Conservation (phyloP, 1,139 yeast species). For the Candida tetrigidarum region DNA sequence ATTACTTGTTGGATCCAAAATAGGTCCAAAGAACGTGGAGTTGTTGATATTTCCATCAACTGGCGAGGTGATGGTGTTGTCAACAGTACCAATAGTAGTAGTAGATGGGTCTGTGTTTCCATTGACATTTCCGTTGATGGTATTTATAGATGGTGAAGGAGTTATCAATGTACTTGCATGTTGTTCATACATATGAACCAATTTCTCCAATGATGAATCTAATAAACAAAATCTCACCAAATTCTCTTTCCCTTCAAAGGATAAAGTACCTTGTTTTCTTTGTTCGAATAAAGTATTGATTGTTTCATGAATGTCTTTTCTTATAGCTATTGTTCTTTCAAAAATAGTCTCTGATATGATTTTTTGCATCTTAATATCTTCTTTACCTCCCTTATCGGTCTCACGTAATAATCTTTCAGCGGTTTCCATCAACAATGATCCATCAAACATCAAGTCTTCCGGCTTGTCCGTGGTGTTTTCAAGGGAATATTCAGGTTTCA, state of each 20-base stretch:
- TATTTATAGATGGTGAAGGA: constrained; percentile 26
- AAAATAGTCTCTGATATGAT: constrained; percentile 47
- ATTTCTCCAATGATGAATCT: constrained; percentile 48
- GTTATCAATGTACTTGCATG: constrained; percentile 27
- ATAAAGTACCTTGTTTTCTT: constrained; percentile 39
- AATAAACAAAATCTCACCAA: constrained; percentile 47
- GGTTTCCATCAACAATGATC: constrained; percentile 59
- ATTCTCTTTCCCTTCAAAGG: constrained; percentile 50
- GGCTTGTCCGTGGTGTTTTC: constrained; percentile 28
- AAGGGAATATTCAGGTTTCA: constrained; percentile 41
- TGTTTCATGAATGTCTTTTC: constrained; percentile 45
- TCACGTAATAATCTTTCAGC: constrained; percentile 62
- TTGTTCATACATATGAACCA: constrained; percentile 48
- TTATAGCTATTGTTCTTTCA: constrained; percentile 45
- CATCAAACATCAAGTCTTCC: constrained; percentile 53
- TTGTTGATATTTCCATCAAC: not conserved
- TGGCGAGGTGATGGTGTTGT: not conserved
- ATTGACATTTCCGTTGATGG: constrained; percentile 8
- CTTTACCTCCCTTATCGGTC: constrained; percentile 35
- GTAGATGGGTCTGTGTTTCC: not conserved
- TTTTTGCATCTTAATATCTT: constrained; percentile 42
- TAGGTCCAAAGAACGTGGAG: not conserved
- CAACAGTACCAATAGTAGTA: too few relatives aligned
- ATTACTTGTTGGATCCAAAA: constrained; percentile 5
- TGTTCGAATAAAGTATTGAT: constrained; percentile 44